Evolutionary conservation across 331 rosid genomes (phyloP).

Genomic region (Quercus phellos): DNA sequence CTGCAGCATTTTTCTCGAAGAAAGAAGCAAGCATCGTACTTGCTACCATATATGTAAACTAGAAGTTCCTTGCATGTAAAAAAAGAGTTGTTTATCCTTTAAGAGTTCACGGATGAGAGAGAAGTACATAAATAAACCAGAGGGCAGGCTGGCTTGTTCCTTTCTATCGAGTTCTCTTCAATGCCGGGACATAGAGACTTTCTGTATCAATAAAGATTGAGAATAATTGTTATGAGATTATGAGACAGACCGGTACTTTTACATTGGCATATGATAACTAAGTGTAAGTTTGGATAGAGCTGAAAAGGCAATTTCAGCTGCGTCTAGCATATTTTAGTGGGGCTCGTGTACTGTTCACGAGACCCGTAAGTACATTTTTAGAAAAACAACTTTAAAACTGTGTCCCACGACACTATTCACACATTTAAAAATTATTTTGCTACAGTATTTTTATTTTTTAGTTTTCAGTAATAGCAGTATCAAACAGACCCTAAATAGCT

Average conservation of each 20-base stretch:
- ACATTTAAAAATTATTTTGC: too few relatives aligned
- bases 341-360: rapidly evolving
- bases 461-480: too few relatives aligned
- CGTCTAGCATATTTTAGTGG: too few relatives aligned
- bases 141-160: slow-evolving; percentile 6
- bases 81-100: slow-evolving; percentile 13
- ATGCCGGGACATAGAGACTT: background rate
- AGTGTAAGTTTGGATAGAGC: too few relatives aligned
- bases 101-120: background rate
- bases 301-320: too few relatives aligned
- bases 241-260: background rate
- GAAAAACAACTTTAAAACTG: too few relatives aligned
- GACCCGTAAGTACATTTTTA: too few relatives aligned
- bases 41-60: slow-evolving; percentile 16
- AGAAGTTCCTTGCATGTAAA: slow-evolving; percentile 27
- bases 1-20: slow-evolving; percentile 2
- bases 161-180: background rate
- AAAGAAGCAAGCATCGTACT: slow-evolving; percentile 22
- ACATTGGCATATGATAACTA: background rate
- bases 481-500: background rate
- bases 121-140: slow-evolving; percentile 31
- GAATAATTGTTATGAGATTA: background rate
- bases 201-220: background rate
- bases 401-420: too few relatives aligned
- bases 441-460: too few relatives aligned